Conservation (phyloP, 2,329 filamentous ascomycete species). For the Fusarium virguliforme region DNA sequence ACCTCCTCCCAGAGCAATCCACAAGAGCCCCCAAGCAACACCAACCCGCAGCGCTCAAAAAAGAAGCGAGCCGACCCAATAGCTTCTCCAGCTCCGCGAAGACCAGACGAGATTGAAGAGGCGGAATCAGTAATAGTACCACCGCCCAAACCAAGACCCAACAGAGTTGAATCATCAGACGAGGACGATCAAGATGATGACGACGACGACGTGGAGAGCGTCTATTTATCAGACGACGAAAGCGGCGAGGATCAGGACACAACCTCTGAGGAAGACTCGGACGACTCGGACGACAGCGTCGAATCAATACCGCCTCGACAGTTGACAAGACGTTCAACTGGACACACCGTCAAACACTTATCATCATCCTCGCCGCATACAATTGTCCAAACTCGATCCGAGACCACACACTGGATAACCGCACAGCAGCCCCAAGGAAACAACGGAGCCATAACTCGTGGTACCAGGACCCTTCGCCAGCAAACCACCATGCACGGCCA, state of each 20-base stretch:
- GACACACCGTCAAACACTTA: constrained; percentile 15
- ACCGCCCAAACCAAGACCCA: constrained; percentile 24
- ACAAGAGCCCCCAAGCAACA: constrained; percentile 11
- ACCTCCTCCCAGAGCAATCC: constrained; percentile 21
- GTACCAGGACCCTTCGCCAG: constrained; percentile 39
- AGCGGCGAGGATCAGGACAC: constrained; percentile 27
- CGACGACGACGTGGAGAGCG: constrained; percentile 37
- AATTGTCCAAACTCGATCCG: constrained; percentile 40
- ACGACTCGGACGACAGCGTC: constrained; percentile 34
- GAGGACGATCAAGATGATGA: constrained; percentile 19
- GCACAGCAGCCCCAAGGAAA: constrained; percentile 31
- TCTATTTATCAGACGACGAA: constrained; percentile 43
- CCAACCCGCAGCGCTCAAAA: constrained; percentile 19
- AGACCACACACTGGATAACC: constrained; percentile 47
- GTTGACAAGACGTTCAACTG: constrained; percentile 30
- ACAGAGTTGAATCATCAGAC: constrained; percentile 28
- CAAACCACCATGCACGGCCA: constrained; percentile 46
- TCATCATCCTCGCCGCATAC: constrained; percentile 28
- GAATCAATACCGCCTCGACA: constrained; percentile 35
- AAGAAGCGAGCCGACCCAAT: constrained; percentile 14
- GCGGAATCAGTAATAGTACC: constrained; percentile 20
- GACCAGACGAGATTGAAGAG: constrained; percentile 45
- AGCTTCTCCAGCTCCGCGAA: constrained; percentile 14
- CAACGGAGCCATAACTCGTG: constrained; percentile 36
- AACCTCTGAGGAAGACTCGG: constrained; percentile 36